Evolutionary conservation across 2,329 filamentous ascomycete genomes (phyloP), one percentile per base, ranked within the genome.

Genomic region (Huntiella savannae): DNA sequence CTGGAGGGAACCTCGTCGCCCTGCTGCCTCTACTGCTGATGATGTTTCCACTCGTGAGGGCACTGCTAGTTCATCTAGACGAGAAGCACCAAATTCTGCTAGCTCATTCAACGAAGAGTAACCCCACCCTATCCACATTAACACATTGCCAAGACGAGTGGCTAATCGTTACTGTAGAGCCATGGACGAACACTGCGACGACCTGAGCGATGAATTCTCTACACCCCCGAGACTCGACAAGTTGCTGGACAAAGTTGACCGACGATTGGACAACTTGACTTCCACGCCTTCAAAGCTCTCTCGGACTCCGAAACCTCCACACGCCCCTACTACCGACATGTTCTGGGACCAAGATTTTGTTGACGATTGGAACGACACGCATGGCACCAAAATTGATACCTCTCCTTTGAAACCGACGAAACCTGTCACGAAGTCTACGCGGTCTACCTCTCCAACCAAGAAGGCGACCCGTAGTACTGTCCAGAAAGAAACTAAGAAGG

Each of bases 351-450:
- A 71, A 50, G 69, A 70, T 10, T 58, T 71, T 12, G 64, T 75
- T 17, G 71, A 79, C 53, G 69, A 73, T 38, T 79, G 75, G 74
- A 76, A 78, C 50, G 75, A 78, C 39, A 63, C 73, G 45, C 70
- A 77, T 55, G 74, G 70, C 1, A 70, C 73, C 1, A 61, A 57
- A 11, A 7, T 45, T 17, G 45, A 47, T 17, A 28, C 43, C 6
- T 38, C 47, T 6, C 32, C 47, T n/a, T 40, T 12, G 12, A 40
- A 34, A 37, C 34, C 41, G 3, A 59, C 53, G 3, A 16, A n/a
- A 28, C 11, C 35, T 11, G 40, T 16, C 19, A 40, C 19, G 40
- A 48, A 33, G 13, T n/a, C 13, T 3, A 28, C 16, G 6, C 15
- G 8, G 15, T 32, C 48, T 32, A 34, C 36, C 13, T 46, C 39